These are phyloP conservation scores for Vitis hybrid DNA, from an alignment of 177 flowering plant species.

Conservation along the genomic window DNA sequence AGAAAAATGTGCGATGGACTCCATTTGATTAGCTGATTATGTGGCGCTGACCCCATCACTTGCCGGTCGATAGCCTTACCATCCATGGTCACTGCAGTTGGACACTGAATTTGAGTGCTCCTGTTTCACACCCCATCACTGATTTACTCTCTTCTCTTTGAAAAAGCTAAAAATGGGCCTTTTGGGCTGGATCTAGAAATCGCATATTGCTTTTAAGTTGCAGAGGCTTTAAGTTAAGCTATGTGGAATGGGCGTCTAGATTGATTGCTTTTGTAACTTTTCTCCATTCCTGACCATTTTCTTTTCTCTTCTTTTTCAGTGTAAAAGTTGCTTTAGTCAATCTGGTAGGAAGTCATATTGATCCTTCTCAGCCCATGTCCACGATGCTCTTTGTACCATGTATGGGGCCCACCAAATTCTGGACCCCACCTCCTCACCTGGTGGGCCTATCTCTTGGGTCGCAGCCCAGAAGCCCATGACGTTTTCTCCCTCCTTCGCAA, in stretches of 20 bases:
- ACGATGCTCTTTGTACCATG: background rate
- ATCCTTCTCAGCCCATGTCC: slow-evolving; percentile 6
- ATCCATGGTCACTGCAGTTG: background rate
- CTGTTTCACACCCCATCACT: too few relatives aligned
- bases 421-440: background rate
- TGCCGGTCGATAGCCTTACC: background rate
- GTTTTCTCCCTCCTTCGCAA: too few relatives aligned
- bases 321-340: slow-evolving; percentile 14
- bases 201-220: background rate
- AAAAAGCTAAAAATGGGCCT: background rate
- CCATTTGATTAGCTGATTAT: slow-evolving; percentile 4
- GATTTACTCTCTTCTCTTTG: too few relatives aligned
- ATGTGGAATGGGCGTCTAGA: slow-evolving; percentile 4
- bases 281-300: slow-evolving; percentile 13
- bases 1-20: background rate
- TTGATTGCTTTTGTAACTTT: slow-evolving; percentile 2
- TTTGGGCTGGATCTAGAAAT: background rate
- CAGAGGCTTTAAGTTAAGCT: background rate
- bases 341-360: slow-evolving; percentile 10
- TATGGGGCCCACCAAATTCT: background rate
- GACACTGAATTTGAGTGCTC: background rate
- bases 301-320: slow-evolving; percentile 7
- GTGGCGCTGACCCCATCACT: background rate
- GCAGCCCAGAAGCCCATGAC: slow-evolving; percentile 9
- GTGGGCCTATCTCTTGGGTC: background rate